phyloP scores from a whole-genome alignment of 306 rosid species.

The Malus fusca region DNA sequence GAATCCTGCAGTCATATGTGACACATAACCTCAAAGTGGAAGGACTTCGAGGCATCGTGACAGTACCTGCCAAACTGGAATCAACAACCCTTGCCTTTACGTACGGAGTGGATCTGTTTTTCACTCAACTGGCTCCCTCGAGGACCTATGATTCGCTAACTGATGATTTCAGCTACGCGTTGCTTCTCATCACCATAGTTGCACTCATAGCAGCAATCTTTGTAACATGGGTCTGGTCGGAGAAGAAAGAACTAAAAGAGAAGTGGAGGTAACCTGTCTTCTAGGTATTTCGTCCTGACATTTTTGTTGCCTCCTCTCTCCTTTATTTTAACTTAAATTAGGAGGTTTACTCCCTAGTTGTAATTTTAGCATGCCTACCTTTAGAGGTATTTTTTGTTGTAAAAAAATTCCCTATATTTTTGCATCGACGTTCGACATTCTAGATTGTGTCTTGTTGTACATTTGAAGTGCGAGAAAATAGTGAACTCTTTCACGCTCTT shows the following conservation, averaged over 20 bases:
- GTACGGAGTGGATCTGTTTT: constrained; percentile 89
- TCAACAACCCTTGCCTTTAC: constrained; percentile 86
- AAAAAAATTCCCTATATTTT: constrained; percentile 20
- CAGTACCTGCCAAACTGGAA: constrained; percentile 91
- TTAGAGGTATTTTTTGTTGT: constrained; percentile 32
- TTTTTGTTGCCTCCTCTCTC: background rate
- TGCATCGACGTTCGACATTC: background rate
- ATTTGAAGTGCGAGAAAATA: constrained; percentile 25
- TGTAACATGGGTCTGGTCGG: constrained; percentile 76
- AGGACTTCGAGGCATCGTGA: constrained; percentile 72
- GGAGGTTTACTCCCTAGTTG: constrained; percentile 9
- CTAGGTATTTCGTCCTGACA: constrained; percentile 9
- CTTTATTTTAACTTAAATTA: constrained; percentile 14
- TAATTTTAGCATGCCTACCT: constrained; percentile 20
- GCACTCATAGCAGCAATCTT: constrained; percentile 83
- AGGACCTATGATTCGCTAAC: constrained; percentile 93
- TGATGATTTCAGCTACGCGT: constrained; percentile 97
- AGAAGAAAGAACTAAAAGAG: constrained; percentile 84
- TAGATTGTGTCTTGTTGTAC: constrained; percentile 25
- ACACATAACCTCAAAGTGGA: constrained; percentile 85
- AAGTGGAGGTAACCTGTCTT: constrained; percentile 72
- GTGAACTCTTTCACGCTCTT: background rate
- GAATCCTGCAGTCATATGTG: constrained; percentile 61
- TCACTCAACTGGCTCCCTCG: constrained; percentile 85
- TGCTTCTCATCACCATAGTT: constrained; percentile 85